Evolutionary conservation across 1,284 basidiomycete species (phyloP), one percentile per base, ranked within the genome.

Genomic region (Somion occarium): DNA sequence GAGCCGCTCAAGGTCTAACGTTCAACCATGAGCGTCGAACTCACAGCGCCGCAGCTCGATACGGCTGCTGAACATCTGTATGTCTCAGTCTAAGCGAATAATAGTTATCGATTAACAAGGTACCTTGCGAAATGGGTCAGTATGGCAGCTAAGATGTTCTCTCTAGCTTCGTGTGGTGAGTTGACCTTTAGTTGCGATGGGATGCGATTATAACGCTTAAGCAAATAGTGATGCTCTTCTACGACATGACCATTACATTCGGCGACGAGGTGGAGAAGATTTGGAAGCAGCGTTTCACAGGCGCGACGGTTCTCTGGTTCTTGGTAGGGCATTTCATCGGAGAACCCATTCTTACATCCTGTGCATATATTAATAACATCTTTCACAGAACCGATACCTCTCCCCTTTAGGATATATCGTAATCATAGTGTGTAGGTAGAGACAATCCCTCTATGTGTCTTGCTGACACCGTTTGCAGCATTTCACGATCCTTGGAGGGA

Each of bases 251-350:
- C 12, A 52, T 63, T 44, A 63, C 62, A 5, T 63, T 63, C 45
- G 62, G 62, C 42, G 62, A 63, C 47, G 62, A 63, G 49, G 62
- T 63, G 22, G 62, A 63, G 50, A 60, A 59, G 55, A 63, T 63
- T 30, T 63, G 62, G 62, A 61, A 60, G 51, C 62, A 63, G 49
- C 59, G 59, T 26, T 60, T 63, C 44, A 62, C 62, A 13, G 60
- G 62, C 41, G 60, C 60, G 18, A 63, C 62, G 5, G 55, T 62
- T 43, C 56, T 63, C 19, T 63, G 62, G 62, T 61, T 59, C 46
- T 42, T 63, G 42, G 62, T 63, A 34, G 46, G 62, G 54, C 11
- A 30, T 12, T 19, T 38, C 23, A 23, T 34, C 25, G 27, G 13
- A 27, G 15, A 7, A 15, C 30, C 25, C 15, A 20, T 11, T 42